Percentiles rank a stretch among this genome's conserved stretches.
Conservation (phyloP, 129 eudicot genomes). For the Flaveria trinervia region DNA sequence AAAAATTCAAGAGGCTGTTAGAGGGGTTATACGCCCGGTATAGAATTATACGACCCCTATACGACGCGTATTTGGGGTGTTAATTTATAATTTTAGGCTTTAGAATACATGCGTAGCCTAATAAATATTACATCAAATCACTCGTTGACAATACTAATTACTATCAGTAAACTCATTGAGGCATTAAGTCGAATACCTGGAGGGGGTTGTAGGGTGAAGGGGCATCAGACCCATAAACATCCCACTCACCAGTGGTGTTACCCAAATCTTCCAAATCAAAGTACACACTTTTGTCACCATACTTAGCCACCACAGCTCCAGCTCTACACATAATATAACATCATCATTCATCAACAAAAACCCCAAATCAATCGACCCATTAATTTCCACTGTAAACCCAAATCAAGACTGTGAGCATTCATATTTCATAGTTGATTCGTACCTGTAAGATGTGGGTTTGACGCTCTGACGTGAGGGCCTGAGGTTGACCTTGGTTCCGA, state of each 20-base stretch:
- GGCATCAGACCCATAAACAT: slow-evolving; percentile 95
- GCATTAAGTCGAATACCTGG: slow-evolving; percentile 59
- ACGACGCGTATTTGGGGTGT: too few species aligned
- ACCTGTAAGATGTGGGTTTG: slow-evolving; percentile 38
- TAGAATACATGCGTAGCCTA: too few species aligned
- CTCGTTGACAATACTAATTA: not conserved
- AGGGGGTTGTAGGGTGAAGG: slow-evolving; percentile 96
- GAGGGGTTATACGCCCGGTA: too few species aligned
- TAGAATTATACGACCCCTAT: too few species aligned
- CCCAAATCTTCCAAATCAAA: slow-evolving; percentile 97
- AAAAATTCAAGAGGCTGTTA: too few species aligned
- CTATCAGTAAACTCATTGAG: slow-evolving; percentile 1
- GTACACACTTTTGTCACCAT: slow-evolving; percentile 98
- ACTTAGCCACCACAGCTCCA: slow-evolving; percentile 91
- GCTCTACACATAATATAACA: slow-evolving; percentile 37
- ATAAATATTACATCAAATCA: too few species aligned
- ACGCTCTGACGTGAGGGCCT: slow-evolving; percentile 54
- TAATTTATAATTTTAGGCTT: too few species aligned
- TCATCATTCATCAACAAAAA: slow-evolving; percentile 1
- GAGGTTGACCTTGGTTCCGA: slow-evolving; percentile 80
- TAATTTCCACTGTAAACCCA: not conserved
- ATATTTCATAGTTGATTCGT: not conserved
- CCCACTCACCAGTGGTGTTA: slow-evolving; percentile 99
- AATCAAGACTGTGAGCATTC: too few species aligned
- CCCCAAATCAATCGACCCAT: not conserved